Conservation (phyloP, 371 early-diverging fungal genomes). For the Batkoa obscura region DNA sequence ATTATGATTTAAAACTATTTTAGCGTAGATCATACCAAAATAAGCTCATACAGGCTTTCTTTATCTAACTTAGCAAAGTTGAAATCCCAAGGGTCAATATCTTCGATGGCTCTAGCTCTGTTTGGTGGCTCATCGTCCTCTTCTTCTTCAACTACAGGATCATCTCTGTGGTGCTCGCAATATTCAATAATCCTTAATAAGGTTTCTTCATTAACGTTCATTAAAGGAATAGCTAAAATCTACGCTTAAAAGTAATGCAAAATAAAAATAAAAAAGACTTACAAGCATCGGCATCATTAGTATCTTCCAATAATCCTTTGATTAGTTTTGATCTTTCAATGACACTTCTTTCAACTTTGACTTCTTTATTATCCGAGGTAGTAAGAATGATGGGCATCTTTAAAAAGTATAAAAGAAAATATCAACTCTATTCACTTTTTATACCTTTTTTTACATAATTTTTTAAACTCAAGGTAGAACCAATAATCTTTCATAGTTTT, state of each 20-base stretch:
- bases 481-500: too few species aligned
- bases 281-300: constrained; percentile 38
- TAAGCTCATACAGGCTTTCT: constrained; percentile 55
- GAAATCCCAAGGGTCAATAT: constrained; percentile 66
- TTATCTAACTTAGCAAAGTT: constrained; percentile 60
- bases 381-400: constrained; percentile 16
- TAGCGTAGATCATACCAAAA: constrained; percentile 19
- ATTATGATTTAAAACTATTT: background rate
- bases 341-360: constrained; percentile 59
- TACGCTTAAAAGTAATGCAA: background rate
- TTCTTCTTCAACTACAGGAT: constrained; percentile 28
- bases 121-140: constrained; percentile 24
- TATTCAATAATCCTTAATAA: constrained; percentile 58
- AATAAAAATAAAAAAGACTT: background rate
- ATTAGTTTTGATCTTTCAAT: constrained; percentile 75
- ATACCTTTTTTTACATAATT: too few species aligned
- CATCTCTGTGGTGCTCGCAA: constrained; percentile 56
- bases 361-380: constrained; percentile 49
- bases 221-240: constrained; percentile 45
- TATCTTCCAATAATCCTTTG: constrained; percentile 81
- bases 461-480: too few species aligned
- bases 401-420: too few species aligned
- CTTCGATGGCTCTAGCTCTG: constrained; percentile 34
- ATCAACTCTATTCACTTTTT: too few species aligned
- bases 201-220: constrained; percentile 47